Evolutionary conservation across 2,329 filamentous ascomycete species (phyloP).

Genomic region (Ophiostoma ulmi): DNA sequence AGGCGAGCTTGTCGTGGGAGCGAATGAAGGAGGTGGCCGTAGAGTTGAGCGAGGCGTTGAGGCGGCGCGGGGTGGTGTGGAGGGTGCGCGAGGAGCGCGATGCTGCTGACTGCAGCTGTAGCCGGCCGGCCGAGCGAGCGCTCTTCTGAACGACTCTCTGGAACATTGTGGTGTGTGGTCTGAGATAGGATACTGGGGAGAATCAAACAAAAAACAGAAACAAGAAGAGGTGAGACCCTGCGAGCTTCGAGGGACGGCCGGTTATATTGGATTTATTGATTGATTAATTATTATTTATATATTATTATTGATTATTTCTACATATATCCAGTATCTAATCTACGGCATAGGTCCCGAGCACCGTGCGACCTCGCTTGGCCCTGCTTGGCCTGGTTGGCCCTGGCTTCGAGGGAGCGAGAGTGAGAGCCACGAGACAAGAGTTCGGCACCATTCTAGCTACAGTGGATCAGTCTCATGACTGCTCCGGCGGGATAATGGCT

Average conservation of each 20-base stretch:
- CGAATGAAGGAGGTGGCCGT: constrained; percentile 18
- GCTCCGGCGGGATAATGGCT: not conserved
- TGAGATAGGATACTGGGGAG: not conserved
- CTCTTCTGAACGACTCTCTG: constrained; percentile 7
- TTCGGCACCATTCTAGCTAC: not conserved
- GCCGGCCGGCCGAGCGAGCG: constrained; percentile 6
- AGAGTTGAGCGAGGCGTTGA: constrained; percentile 14
- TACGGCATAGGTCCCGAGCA: not conserved
- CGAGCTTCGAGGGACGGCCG: not conserved
- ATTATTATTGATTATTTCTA: not conserved
- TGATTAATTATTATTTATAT: not conserved
- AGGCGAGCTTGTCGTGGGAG: constrained; percentile 19
- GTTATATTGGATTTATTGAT: not conserved
- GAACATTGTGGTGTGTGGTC: not conserved
- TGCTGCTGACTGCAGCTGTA: not conserved
- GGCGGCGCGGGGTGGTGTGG: constrained; percentile 7
- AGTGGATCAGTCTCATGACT: constrained; percentile 4
- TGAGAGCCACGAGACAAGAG: not conserved
- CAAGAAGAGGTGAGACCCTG: not conserved
- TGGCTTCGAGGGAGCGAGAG: not conserved
- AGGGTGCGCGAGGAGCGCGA: constrained; percentile 1
- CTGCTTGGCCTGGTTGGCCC: constrained; percentile 4
- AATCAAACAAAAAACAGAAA: not conserved
- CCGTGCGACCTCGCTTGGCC: constrained; percentile 5
- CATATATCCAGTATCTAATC: not conserved